Evolutionary conservation across 306 rosid genomes (phyloP), one percentile per base, ranked within the genome.

Genomic region (Albizia julibrissin): DNA sequence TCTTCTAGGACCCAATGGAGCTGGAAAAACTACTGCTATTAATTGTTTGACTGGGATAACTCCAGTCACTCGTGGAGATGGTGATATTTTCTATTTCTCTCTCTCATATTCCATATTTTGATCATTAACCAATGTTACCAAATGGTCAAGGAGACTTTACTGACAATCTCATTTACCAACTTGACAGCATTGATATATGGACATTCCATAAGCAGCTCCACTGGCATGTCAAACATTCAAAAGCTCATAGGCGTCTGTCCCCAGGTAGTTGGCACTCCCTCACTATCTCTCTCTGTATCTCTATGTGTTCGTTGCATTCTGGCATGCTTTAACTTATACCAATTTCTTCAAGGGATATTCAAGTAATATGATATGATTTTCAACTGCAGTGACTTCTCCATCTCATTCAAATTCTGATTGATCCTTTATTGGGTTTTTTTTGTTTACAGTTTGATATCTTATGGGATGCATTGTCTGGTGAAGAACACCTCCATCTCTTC

Each of bases 1-100:
- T 88, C 92, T 95, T 52, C 91, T 95, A 62, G 99, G 99, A 76
- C 94, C 99, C 40, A 93, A 92, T 22, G 98, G 99, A 74, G 99
- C 99, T 44, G 99, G 99, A 74, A 95, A 95, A 86, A 93, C 99
- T 46, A 91, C 99, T n/a, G 77, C 81, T 68, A 95, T 95, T 79
- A 93, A 61, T 80, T 95, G 99, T 87, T 87, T 95, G 91, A 91
- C 97, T 21, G 99, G 99, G 83, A 90, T 89, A 74, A 83, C 95
- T 83, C 98, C 98, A 16, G 88, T 87, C 79, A 90, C 99, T 54
- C 84, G 84, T 22, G 99, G 99, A 86, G 94, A 95, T 81, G 97
- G 99, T 95, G 85, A 85, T 58, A 26, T 77, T 74, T 73, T 83
- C 1, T 46, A 54, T 49, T 7, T 70, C 29, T 22, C 13, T 24